Conservation (phyloP, 2,329 filamentous ascomycete genomes). For the Emericellopsis atlantica region DNA sequence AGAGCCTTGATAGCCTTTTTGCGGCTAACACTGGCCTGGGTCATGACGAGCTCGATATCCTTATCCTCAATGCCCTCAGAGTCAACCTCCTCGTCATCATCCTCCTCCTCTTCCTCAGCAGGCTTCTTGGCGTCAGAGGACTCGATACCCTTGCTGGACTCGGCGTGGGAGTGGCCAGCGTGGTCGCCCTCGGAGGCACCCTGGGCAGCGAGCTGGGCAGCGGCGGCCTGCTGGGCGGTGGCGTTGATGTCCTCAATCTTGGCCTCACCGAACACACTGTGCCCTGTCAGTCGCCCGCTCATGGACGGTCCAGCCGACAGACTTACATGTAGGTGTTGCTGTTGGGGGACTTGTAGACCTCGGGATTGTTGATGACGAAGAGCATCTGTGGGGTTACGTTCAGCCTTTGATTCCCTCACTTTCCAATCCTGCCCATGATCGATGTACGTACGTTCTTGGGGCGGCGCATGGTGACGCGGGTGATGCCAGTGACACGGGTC, state of each 20-base stretch:
- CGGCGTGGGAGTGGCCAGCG: slow-evolving; percentile 59
- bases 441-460: slow-evolving; percentile 85
- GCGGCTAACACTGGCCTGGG: slow-evolving; percentile 88
- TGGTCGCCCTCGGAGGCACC: slow-evolving; percentile 53
- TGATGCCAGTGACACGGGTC: slow-evolving; percentile 94
- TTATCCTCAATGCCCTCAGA: slow-evolving; percentile 92
- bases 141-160: slow-evolving; percentile 50
- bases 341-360: slow-evolving; percentile 98
- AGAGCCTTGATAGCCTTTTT: slow-evolving; percentile 99
- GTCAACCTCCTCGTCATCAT: slow-evolving; percentile 92
- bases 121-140: slow-evolving; percentile 60
- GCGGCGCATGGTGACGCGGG: slow-evolving; percentile 90
- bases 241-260: slow-evolving; percentile 99
- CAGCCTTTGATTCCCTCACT: slow-evolving; percentile 6
- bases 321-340: slow-evolving; percentile 99
- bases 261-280: slow-evolving; percentile 96
- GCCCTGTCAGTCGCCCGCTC: neutral
- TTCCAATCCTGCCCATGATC: neutral
- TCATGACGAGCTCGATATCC: slow-evolving; percentile 99
- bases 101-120: slow-evolving; percentile 69
- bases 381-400: slow-evolving; percentile 56
- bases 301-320: neutral
- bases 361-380: slow-evolving; percentile 98
- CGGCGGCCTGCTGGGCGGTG: slow-evolving; percentile 88
- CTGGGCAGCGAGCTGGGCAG: slow-evolving; percentile 82